Base-by-base conservation (phyloP, 73 alveolate species). In the Paramecium tetraurelia region DNA sequence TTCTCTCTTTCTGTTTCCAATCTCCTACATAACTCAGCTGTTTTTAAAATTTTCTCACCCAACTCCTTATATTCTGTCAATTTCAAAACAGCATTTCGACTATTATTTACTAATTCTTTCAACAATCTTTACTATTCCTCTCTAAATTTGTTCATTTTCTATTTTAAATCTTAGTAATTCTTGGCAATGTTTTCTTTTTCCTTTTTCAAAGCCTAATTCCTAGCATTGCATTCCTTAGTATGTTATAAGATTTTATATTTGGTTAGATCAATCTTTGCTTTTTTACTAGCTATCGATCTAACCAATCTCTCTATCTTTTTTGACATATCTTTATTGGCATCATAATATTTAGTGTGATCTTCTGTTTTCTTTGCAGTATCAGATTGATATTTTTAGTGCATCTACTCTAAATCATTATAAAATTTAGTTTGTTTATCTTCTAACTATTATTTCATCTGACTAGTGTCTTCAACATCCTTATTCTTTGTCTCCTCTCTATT, bases 1-100 rank as follows among this genome's bases (percentile, higher is more conserved):
- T 98, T 98, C 92, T 98, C 99, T 89, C 95, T 97, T 85, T 98
- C 99, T 41, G 99, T 98, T 92, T 98, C 99, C 40, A 98, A 96
- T 89, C 98, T 96, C 59, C 99, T 94, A 76, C 99, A 97, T 18
- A 98, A 95, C 93, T 98, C 99, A n/a, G 99, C 99, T 41, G 98
- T 95, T 93, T 98, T 98, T 43, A 98, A 94, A 33, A 98, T 97
- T 92, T 96, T 98, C 92, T 96, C 99, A 1, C 99, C 99, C 29
- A 98, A 93, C 48, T 97, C 97, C 27, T 96, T 96, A 89, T 97
- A 97, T 53, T 96, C 98, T 68, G 95, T 98, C 70, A 98, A 97
- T 58, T 96, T 97, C 57, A 97, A 95, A 93, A 95, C 96, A 93
- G 99, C 97, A 86, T 94, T 96, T 95, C 99, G 94, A 1, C 99